These are phyloP conservation scores for Begonia fuchsioides DNA, from an alignment of 306 rosid species.

Conservation along the genomic window DNA sequence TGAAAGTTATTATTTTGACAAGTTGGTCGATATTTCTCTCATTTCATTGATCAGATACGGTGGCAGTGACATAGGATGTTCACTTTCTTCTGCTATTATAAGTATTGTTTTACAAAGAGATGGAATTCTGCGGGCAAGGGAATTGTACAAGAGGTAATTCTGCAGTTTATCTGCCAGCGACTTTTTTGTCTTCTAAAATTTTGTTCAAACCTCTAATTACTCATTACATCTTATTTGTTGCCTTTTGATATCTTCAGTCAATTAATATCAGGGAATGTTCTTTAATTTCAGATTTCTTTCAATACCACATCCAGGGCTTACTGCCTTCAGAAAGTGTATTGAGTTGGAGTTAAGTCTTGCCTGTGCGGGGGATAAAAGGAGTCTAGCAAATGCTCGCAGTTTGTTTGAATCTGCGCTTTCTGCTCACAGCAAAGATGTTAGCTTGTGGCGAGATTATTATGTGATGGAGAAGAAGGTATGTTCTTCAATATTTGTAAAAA, in stretches of 20 bases:
- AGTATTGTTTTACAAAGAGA: slow-evolving; percentile 56
- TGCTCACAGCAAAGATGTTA: slow-evolving; percentile 45
- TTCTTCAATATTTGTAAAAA: neutral
- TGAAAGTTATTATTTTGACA: slow-evolving; percentile 44
- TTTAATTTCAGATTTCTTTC: slow-evolving; percentile 55
- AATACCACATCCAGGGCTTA: slow-evolving; percentile 79
- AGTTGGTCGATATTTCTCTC: slow-evolving; percentile 58
- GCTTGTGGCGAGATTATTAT: slow-evolving; percentile 64
- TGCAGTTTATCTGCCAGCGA: neutral
- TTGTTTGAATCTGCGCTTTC: slow-evolving; percentile 64
- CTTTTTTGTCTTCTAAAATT: slow-evolving; percentile 1
- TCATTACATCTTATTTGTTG: too few relatives aligned
- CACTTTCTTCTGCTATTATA: slow-evolving; percentile 56
- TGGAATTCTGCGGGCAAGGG: slow-evolving; percentile 63
- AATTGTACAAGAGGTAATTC: slow-evolving; percentile 60
- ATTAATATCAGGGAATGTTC: neutral
- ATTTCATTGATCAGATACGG: slow-evolving; percentile 38
- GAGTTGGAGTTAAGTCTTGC: slow-evolving; percentile 71
- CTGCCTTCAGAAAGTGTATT: slow-evolving; percentile 45
- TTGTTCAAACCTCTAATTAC: slow-evolving; percentile 1
- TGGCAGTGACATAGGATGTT: slow-evolving; percentile 72
- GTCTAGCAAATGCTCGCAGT: slow-evolving; percentile 51
- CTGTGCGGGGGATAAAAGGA: slow-evolving; percentile 47
- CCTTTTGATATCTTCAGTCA: too few relatives aligned
- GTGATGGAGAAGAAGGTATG: slow-evolving; percentile 62